Evolutionary conservation across 805 yeast genomes (phyloP), one percentile per base, ranked within the genome.

Genomic region (Yamadazyma olivae): DNA sequence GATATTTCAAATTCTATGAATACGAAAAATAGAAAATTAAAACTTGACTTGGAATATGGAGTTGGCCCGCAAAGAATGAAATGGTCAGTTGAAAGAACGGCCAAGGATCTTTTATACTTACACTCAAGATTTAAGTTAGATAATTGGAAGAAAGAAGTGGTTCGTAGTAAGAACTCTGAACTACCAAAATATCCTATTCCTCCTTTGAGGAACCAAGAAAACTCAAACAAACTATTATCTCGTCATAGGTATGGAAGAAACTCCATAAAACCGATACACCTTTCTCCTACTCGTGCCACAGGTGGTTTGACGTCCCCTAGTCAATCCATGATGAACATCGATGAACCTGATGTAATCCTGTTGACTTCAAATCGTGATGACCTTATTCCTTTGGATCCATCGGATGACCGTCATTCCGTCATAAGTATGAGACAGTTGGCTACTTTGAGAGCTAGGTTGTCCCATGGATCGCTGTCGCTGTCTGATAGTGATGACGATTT

Each of bases 1-100:
- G 81, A 78, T 44, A 57, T 70, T 7, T 66, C 79, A 1, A 56
- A 58, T 38, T 66, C 48, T 35, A 57, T 58, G 3, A 43, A 51
- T 32, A 59, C 71, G 2, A 69, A 65, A 40, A 71, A 67, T 35
- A 46, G 66, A 38, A 73, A 68, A 36, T 83, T 75, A 47, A 68
- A 75, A 40, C 64, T 93, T n/a, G 85, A 83, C 32, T 65, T 93
- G 30, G 96, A 90, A 53, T 93, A 93, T 53, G 99, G 98, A 5
- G 77, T 89, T 21, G 96, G 96, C 2, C 75, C 79, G 5, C 77
- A 81, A 38, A 63, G 89, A 36, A 64, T 89, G 48, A 76, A 77
- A 48, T 93, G 99, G 99, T 67, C 81, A 1, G 75, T 93, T 5
- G 70, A 77, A 19, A 83, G 82, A 49, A 82, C 79, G 16, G 76